Evolutionary conservation across 75 land plant species (phyloP), one percentile per base, ranked within the genome.

Genomic region (Selaginella moellendorffii): DNA sequence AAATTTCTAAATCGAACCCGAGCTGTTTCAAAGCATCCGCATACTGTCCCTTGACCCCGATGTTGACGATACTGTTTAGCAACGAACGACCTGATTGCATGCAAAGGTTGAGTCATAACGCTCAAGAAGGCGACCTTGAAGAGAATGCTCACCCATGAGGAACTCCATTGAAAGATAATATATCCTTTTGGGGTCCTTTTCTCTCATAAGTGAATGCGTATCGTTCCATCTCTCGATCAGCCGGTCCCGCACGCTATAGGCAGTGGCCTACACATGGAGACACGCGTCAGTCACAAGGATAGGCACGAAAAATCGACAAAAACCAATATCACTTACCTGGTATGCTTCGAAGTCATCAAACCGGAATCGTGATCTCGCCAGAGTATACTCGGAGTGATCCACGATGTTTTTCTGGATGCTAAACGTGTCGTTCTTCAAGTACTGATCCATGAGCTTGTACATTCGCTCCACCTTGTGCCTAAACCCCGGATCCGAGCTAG

Each of bases 271-370:
- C 71, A 79, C 26, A 78, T n/a, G n/a, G n/a, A n/a, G n/a, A n/a
- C n/a, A n/a, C n/a, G n/a, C n/a, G n/a, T n/a, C n/a, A n/a, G n/a
- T n/a, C n/a, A n/a, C n/a, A n/a, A n/a, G n/a, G n/a, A n/a, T n/a
- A n/a, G n/a, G n/a, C n/a, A n/a, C n/a, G n/a, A n/a, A n/a, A n/a
- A n/a, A n/a, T n/a, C n/a, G n/a, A n/a, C n/a, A n/a, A n/a, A n/a
- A n/a, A n/a, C n/a, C n/a, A n/a, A n/a, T n/a, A n/a, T n/a, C 46
- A 36, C 46, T 53, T 28, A 82, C 88, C 88, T 80, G 82, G 66
- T 82, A 85, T 31, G 88, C 88, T 66, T 85, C 85, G 67, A 82
- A 85, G 74, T 85, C 88, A 30, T 78, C 77, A 58, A 85, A 85
- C 65, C 70, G 65, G 64, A 85, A 82, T 24, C 86, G 66, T 22